phyloP scores from a whole-genome alignment of 495 filamentous ascomycete species.

The Hypoxylon rickii region DNA sequence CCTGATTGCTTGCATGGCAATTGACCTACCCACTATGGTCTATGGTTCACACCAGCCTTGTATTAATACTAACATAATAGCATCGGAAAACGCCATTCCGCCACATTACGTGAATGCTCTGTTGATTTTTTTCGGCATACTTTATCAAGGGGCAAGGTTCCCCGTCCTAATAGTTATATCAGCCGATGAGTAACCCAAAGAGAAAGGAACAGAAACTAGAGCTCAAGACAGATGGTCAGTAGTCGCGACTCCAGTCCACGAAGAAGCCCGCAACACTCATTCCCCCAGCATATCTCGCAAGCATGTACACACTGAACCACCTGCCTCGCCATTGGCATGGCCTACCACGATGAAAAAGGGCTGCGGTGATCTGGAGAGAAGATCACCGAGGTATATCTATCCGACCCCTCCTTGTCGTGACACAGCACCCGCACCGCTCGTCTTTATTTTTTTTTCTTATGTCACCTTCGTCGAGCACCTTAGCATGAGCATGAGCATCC shows the following conservation, averaged over 20 bases:
- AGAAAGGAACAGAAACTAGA: not conserved
- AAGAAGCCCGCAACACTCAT: not conserved
- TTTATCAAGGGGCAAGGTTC: not conserved
- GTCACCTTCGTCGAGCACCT: not conserved
- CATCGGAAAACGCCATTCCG: slow-evolving; percentile 5
- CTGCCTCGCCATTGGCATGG: not conserved
- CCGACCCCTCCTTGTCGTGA: no score
- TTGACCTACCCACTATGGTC: slow-evolving; percentile 29
- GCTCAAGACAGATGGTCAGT: not conserved
- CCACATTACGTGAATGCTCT: slow-evolving; percentile 17
- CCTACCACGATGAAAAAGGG: not conserved
- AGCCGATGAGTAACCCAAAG: slow-evolving; percentile 5
- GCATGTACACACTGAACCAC: not conserved
- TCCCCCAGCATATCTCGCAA: not conserved
- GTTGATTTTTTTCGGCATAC: not conserved
- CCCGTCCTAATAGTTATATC: not conserved
- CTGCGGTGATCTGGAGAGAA: not conserved
- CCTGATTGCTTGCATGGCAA: slow-evolving; percentile 21
- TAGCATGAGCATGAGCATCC: no score
- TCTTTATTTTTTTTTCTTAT: not conserved
- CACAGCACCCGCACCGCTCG: no score
- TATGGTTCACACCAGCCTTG: slow-evolving; percentile 18
- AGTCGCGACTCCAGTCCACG: not conserved
- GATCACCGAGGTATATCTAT: no score
- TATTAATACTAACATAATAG: slow-evolving; percentile 24